phyloP scores from a whole-genome alignment of 2,329 filamentous ascomycete genomes.

The Hypoxylon rubiginosum region DNA sequence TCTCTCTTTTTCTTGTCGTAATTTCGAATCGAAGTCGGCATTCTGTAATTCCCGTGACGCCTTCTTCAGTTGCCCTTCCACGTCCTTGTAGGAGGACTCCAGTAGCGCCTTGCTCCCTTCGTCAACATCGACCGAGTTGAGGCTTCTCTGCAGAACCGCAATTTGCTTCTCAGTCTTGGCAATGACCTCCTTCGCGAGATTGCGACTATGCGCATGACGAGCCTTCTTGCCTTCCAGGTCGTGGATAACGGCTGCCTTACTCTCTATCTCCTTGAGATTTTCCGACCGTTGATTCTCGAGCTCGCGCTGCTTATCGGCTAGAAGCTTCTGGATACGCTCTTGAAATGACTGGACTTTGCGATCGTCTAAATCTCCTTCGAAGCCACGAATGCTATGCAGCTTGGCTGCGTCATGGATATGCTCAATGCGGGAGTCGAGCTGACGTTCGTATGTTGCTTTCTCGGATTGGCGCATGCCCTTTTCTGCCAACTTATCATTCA shows the following conservation, averaged over 20 bases:
- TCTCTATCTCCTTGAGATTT: slow-evolving; percentile 78
- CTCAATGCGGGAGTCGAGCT: slow-evolving; percentile 77
- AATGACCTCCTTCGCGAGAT: slow-evolving; percentile 80
- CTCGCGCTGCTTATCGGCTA: slow-evolving; percentile 82
- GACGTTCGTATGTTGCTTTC: slow-evolving; percentile 86
- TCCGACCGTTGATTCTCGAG: slow-evolving; percentile 81
- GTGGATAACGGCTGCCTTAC: slow-evolving; percentile 79
- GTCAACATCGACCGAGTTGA: slow-evolving; percentile 82
- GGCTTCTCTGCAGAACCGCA: slow-evolving; percentile 73
- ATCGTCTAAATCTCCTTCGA: slow-evolving; percentile 83
- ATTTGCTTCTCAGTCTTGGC: slow-evolving; percentile 79
- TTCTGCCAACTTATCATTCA: slow-evolving; percentile 70
- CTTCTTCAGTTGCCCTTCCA: slow-evolving; percentile 72
- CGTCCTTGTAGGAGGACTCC: slow-evolving; percentile 78
- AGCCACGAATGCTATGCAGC: slow-evolving; percentile 84
- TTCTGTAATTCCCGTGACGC: slow-evolving; percentile 73
- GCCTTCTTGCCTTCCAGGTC: slow-evolving; percentile 81
- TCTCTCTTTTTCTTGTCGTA: slow-evolving; percentile 74
- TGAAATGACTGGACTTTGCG: slow-evolving; percentile 81
- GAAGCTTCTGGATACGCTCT: slow-evolving; percentile 79
- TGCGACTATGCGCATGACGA: slow-evolving; percentile 79
- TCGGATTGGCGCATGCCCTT: slow-evolving; percentile 86
- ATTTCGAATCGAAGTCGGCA: slow-evolving; percentile 77
- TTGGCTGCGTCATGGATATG: slow-evolving; percentile 84
- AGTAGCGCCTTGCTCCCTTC: slow-evolving; percentile 86